Evolutionary conservation across 805 yeast genomes (phyloP), one percentile per base, ranked within the genome.

Genomic region (Candida sonorensis): DNA sequence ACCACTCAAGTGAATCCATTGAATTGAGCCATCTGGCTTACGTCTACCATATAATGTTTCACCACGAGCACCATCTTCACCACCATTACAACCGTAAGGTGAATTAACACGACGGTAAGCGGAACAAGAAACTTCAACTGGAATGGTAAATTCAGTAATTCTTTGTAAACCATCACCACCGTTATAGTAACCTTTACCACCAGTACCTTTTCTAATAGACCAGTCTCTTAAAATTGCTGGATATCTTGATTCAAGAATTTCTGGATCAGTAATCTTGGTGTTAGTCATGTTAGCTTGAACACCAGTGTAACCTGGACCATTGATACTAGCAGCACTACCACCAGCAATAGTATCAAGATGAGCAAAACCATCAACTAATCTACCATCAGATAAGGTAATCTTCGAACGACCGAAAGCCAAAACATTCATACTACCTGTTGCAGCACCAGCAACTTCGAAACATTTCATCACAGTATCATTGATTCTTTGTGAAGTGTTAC

Each of bases 381-480:
- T 62, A 29, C 69, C 68, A 29, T 81, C 84, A 33, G 73, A 77
- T 3, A 31, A 20, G 6, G 4, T 14, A 20, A 26, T 6, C 11
- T 31, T 31, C 9, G 38, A 34, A 17, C 69, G 69, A 10, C 95
- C 95, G 60, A 86, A 87, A 0, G 92, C 82, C 40, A 87, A 67
- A 56, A 84, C 85, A 58, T 87, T 87, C 61, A 92, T 82, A 35
- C 88, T 86, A 17, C 95, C 95, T 52, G 84, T 94, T 1, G 95
- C 82, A 37, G 86, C 95, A 2, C 94, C 94, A 50, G 82, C 77
- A 5, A 84, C 80, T 35, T 73, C 69, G 51, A 85, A 85, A 0
- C 95, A 90, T 45, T 77, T 78, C 48, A 87, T 64, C 16, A 88
- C 69, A 4, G 80, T 86, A 55, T 85, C 95, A 1, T 88, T 84